Conservation (phyloP, 2,329 filamentous ascomycete species). For the Incumbomyces lentus region DNA sequence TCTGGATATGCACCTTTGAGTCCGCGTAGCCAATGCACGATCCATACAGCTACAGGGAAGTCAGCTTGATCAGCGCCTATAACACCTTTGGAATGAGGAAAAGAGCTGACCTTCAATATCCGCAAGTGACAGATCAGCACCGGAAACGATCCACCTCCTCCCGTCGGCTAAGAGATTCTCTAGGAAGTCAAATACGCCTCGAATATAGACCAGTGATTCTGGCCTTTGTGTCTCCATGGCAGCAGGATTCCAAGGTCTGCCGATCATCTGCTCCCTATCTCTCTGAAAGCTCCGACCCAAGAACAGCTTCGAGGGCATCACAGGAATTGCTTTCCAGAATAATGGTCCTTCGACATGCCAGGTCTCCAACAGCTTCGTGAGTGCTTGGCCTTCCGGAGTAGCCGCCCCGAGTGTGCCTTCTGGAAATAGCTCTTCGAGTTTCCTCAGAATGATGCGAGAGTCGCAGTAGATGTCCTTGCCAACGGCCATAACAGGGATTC, state of each 20-base stretch:
- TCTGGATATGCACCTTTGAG: slow-evolving; percentile 47
- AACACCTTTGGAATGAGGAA: background rate
- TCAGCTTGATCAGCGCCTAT: background rate
- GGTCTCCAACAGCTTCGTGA: slow-evolving; percentile 47
- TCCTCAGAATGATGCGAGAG: slow-evolving; percentile 55
- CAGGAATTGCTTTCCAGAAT: slow-evolving; percentile 42
- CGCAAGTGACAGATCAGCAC: slow-evolving; percentile 44
- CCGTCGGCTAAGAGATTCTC: slow-evolving; percentile 57
- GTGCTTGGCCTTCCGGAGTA: slow-evolving; percentile 33
- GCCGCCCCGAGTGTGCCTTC: slow-evolving; percentile 31
- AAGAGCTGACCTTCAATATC: slow-evolving; percentile 51
- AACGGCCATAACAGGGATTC: slow-evolving; percentile 58
- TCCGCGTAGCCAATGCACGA: slow-evolving; percentile 53
- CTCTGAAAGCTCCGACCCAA: slow-evolving; percentile 49
- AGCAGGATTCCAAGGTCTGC: slow-evolving; percentile 32
- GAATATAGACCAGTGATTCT: slow-evolving; percentile 48
- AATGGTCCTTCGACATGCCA: slow-evolving; percentile 48
- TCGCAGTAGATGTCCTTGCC: slow-evolving; percentile 60
- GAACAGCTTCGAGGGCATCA: slow-evolving; percentile 50
- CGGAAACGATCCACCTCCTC: slow-evolving; percentile 53
- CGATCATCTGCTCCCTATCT: slow-evolving; percentile 44
- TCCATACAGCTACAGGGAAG: slow-evolving; percentile 44
- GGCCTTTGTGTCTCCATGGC: slow-evolving; percentile 35
- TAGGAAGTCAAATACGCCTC: slow-evolving; percentile 45
- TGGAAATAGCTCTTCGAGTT: slow-evolving; percentile 45